Percentiles rank a stretch among this genome's conserved stretches.
These are phyloP conservation scores for Helotiales sp. DNA, from an alignment of 2,329 filamentous ascomycete species.

Conservation along the genomic window DNA sequence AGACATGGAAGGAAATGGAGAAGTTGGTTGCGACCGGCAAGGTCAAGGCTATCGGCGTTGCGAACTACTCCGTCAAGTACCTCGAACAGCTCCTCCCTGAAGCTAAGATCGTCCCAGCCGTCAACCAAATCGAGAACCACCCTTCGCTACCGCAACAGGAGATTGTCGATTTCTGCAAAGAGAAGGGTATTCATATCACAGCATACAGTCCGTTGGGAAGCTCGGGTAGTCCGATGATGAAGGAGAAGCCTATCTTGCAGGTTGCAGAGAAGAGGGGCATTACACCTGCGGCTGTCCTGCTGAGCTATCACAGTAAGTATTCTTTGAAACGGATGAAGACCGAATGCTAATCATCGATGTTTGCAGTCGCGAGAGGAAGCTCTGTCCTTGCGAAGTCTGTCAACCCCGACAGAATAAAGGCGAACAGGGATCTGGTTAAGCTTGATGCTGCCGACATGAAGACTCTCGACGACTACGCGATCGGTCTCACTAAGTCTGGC, in stretches of 20 bases:
- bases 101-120: conserved; percentile 54
- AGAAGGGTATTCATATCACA: conserved; percentile 56
- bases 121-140: conserved; percentile 66
- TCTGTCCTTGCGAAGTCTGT: conserved; percentile 78
- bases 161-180: conserved; percentile 55
- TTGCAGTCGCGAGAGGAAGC: conserved; percentile 67
- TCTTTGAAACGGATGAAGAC: not conserved
- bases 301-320: conserved; percentile 73
- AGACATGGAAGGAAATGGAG: conserved; percentile 81
- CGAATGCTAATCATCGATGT: not conserved
- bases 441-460: conserved; percentile 68
- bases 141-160: conserved; percentile 60
- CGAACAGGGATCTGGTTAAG: conserved; percentile 70
- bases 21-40: conserved; percentile 64
- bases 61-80: conserved; percentile 45
- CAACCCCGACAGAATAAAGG: conserved; percentile 68
- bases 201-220: conserved; percentile 54
- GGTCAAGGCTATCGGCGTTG: conserved; percentile 53
- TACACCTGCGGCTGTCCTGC: conserved; percentile 64
- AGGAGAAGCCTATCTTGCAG: conserved; percentile 63
- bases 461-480: conserved; percentile 59
- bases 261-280: conserved; percentile 68
- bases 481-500: conserved; percentile 52
- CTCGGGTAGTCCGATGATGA: conserved; percentile 53
- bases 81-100: conserved; percentile 46